Base-by-base conservation (phyloP, 2,329 filamentous ascomycete species). In the Apiospora hydei region DNA sequence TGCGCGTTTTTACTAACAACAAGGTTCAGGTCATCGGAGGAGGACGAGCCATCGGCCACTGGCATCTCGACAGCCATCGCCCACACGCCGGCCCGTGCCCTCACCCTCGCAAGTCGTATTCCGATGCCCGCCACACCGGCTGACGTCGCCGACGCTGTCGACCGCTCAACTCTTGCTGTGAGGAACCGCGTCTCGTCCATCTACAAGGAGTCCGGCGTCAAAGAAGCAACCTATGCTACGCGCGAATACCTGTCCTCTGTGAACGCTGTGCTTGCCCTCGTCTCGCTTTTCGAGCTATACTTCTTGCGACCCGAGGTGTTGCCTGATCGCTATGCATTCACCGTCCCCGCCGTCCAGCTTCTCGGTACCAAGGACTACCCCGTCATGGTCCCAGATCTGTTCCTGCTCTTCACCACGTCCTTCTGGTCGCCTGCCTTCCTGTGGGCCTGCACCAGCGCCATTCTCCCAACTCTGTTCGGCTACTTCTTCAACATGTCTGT, bases 401-500 rank as follows among this genome's bases (percentile, higher is more conserved):
- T 96, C 82, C 83, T 92, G 43, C 85, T 98, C 11, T 83, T 97
- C 49, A 93, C 92, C 1, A 84, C 88, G 51, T 88, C 88, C 38
- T 98, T 98, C 87, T 98, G 96, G 96, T 91, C 89, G 0, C 93
- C 95, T 0, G 90, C 93, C 71, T 86, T 91, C 10, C 87, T 95
- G 26, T 98, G 95, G 95, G 81, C 90, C 6, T 80, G 91, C 47
- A 96, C 94, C 13, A 93, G 90, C 79, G 82, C 94, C 71, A 78
- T 93, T 61, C 75, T 96, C 41, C 96, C 96, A 1, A 85, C 91
- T 69, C 74, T 93, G 44, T 86, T 91, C 57, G 94, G 93, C 38
- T 98, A 96, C 85, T 97, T 98, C 81, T 93, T 97, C 88, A 98
- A 98, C 83, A 83, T 98, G 78, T 94, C 91, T 51, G 84, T 86